Evolutionary conservation across 768 basidiomycete species (phyloP).

Genomic region (Boletus rex-veris): DNA sequence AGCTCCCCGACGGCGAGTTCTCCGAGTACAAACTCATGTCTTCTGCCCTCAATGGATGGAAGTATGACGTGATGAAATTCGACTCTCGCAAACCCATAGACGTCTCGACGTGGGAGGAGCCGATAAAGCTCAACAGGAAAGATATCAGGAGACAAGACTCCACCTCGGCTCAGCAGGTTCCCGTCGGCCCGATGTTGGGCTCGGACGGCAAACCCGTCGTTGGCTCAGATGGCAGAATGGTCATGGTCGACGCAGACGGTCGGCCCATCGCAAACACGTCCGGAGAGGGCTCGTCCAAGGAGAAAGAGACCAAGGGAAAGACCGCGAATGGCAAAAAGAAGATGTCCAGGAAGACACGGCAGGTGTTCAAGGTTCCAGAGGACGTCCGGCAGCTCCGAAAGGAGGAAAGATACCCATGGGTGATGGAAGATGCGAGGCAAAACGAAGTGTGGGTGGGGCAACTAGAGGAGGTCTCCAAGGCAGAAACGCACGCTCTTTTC

Average conservation of each 20-base stretch:
- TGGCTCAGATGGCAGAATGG: constrained; percentile 68
- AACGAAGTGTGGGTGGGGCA: constrained; percentile 78
- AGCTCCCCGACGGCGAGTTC: constrained; percentile 65
- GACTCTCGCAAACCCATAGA: constrained; percentile 72
- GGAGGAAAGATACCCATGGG: constrained; percentile 91
- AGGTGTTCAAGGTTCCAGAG: constrained; percentile 79
- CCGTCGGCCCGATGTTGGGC: constrained; percentile 73
- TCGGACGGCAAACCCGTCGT: constrained; percentile 82
- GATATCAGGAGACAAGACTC: constrained; percentile 56
- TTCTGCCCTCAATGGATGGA: constrained; percentile 80
- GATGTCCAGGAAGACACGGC: constrained; percentile 79
- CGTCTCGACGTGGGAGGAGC: constrained; percentile 61
- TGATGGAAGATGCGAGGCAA: constrained; percentile 75
- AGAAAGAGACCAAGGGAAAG: constrained; percentile 44
- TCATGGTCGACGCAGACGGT: constrained; percentile 81
- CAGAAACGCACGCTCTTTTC: constrained; percentile 75
- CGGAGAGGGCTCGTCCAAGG: constrained; percentile 29
- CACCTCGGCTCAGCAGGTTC: constrained; percentile 39
- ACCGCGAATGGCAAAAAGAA: constrained; percentile 57
- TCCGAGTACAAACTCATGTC: constrained; percentile 79
- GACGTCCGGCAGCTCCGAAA: constrained; percentile 71
- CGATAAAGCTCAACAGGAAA: constrained; percentile 87
- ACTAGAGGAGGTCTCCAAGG: constrained; percentile 72
- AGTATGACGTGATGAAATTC: constrained; percentile 92
- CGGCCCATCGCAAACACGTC: constrained; percentile 51